These are phyloP conservation scores for Pseudocercospora macadamiae DNA, from an alignment of 2,329 filamentous ascomycete species.

Conservation along the genomic window DNA sequence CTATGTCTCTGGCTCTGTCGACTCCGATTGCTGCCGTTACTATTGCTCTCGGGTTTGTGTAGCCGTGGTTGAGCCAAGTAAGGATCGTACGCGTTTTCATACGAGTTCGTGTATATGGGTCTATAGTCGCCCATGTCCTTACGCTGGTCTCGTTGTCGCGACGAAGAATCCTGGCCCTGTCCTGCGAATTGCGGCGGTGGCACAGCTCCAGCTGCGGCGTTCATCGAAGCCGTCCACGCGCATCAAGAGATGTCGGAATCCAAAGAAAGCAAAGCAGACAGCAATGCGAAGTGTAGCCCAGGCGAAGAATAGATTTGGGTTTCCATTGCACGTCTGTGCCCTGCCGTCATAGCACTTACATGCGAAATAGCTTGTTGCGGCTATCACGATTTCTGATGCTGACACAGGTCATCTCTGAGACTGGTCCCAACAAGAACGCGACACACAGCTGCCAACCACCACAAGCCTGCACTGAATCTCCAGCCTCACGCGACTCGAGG, in stretches of 20 bases:
- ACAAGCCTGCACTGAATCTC: constrained; percentile 6
- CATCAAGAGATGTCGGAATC: not conserved
- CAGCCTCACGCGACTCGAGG: constrained; percentile 5
- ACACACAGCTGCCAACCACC: constrained; percentile 9
- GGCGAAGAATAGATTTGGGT: constrained; percentile 5
- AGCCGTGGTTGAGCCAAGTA: not conserved
- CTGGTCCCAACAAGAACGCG: constrained; percentile 1
- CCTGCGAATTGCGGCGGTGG: constrained; percentile 13
- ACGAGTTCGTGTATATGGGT: constrained; percentile 16
- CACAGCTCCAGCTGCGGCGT: constrained; percentile 11
- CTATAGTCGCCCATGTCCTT: constrained; percentile 16
- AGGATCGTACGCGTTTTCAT: not conserved
- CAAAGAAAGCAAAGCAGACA: not conserved
- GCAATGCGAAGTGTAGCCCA: not conserved
- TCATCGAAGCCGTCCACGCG: constrained; percentile 4
- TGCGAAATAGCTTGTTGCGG: constrained; percentile 5
- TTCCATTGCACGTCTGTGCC: not conserved
- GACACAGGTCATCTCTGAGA: constrained; percentile 3
- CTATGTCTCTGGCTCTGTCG: constrained; percentile 12
- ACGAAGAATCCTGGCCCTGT: not conserved
- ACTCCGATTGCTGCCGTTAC: constrained; percentile 12
- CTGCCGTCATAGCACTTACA: not conserved
- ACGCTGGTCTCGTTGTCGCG: not conserved
- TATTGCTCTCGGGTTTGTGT: constrained; percentile 11
- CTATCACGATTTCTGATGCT: constrained; percentile 7